Conservation (phyloP, 108 stramenopile species). For the Skeletonema grethae region DNA sequence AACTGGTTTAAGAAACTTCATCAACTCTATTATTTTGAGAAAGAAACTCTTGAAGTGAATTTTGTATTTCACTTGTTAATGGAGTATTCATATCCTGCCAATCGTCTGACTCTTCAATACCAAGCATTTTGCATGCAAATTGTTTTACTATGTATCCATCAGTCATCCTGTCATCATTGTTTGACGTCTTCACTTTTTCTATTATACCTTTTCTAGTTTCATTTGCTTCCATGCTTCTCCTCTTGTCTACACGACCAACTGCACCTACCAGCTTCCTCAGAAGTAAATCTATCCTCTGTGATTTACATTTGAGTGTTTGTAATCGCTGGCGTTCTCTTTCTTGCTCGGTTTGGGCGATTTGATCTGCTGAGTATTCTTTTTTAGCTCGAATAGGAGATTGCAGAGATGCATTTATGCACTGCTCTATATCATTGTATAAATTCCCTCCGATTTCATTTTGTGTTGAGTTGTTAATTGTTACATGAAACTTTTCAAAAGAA, state of each 20-base stretch:
- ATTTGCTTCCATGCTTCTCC: slow-evolving; percentile 53
- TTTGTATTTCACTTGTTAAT: slow-evolving; percentile 6
- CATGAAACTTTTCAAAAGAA: slow-evolving; percentile 44
- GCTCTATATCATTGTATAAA: slow-evolving; percentile 1
- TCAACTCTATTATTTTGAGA: neutral
- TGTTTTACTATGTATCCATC: slow-evolving; percentile 11
- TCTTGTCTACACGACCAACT: slow-evolving; percentile 53
- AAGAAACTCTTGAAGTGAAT: slow-evolving; percentile 14
- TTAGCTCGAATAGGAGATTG: slow-evolving; percentile 33
- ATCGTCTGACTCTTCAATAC: slow-evolving; percentile 5
- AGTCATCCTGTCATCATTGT: neutral
- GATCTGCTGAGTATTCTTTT: slow-evolving; percentile 40
- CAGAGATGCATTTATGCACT: slow-evolving; percentile 30
- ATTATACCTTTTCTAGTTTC: slow-evolving; percentile 52
- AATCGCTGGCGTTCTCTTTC: slow-evolving; percentile 25
- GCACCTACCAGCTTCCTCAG: slow-evolving; percentile 60
- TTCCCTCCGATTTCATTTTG: neutral
- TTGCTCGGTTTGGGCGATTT: slow-evolving; percentile 27
- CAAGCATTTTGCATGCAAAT: slow-evolving; percentile 22
- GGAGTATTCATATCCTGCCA: slow-evolving; percentile 9
- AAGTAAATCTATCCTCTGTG: slow-evolving; percentile 53
- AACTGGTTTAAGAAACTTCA: neutral
- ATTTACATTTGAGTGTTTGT: slow-evolving; percentile 43
- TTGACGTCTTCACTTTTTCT: slow-evolving; percentile 13
- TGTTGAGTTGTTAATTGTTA: slow-evolving; percentile 19